These are phyloP conservation scores for Hypholoma fasciculare DNA, from an alignment of 768 basidiomycete genomes.

Conservation along the genomic window DNA sequence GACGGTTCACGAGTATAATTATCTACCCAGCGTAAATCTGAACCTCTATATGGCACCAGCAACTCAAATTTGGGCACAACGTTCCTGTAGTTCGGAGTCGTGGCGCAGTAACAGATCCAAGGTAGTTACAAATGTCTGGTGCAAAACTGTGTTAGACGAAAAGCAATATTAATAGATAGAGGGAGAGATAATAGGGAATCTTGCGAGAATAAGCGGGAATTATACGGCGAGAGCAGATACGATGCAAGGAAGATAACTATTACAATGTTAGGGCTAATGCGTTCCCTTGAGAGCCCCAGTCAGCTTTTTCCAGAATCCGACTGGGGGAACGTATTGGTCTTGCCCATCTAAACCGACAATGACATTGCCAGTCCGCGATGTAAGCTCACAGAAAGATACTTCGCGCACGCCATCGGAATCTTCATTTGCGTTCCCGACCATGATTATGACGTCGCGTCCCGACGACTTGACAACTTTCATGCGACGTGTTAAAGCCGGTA, in stretches of 20 bases:
- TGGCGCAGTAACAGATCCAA: no score
- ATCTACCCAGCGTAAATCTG: conserved; percentile 1
- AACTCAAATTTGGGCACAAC: neutral
- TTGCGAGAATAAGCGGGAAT: neutral
- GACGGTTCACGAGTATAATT: neutral
- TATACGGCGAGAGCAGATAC: neutral
- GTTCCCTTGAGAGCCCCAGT: conserved; percentile 19
- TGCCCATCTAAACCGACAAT: conserved; percentile 43
- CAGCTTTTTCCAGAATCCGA: conserved; percentile 43
- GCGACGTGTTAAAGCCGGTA: conserved; percentile 30
- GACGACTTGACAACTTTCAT: conserved; percentile 34
- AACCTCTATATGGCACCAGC: neutral
- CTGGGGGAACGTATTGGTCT: conserved; percentile 33
- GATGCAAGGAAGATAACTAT: neutral
- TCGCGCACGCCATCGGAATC: conserved; percentile 18
- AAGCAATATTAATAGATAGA: no score
- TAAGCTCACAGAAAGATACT: conserved; percentile 40
- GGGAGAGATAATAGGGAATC: neutral
- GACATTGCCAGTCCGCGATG: conserved; percentile 35
- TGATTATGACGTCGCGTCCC: conserved; percentile 36
- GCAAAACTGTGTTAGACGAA: no score
- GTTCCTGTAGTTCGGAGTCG: neutral
- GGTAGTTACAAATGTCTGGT: no score
- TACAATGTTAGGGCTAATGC: neutral
- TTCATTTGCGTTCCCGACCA: conserved; percentile 29